These are phyloP conservation scores for Aspergillus spinulosporus DNA, from an alignment of 2,329 filamentous ascomycete genomes.

Conservation along the genomic window DNA sequence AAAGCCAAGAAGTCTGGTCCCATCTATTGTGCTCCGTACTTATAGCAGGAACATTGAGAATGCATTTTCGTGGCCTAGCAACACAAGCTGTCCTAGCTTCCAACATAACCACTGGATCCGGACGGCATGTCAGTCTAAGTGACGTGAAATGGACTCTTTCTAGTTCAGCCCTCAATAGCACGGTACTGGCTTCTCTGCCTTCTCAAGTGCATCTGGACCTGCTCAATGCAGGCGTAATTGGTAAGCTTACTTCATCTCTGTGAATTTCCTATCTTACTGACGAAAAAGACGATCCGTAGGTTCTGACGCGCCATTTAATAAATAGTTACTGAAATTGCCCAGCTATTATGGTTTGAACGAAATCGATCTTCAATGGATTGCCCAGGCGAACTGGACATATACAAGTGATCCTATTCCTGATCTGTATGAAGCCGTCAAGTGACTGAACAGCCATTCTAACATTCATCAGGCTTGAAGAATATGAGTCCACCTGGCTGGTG, in stretches of 20 bases:
- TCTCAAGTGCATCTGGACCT: conserved; percentile 63
- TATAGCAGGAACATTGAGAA: conserved; percentile 9
- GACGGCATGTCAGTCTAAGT: conserved; percentile 44
- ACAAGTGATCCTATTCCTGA: conserved; percentile 48
- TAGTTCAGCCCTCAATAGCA: conserved; percentile 51
- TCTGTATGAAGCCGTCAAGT: conserved; percentile 33
- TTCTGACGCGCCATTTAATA: conserved; percentile 4
- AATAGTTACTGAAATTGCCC: conserved; percentile 4
- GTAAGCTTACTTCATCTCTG: conserved; percentile 36
- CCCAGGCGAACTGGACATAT: conserved; percentile 63
- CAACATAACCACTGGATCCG: conserved; percentile 15
- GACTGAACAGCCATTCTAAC: not conserved
- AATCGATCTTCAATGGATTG: conserved; percentile 62
- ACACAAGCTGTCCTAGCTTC: conserved; percentile 23
- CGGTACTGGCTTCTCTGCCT: conserved; percentile 56
- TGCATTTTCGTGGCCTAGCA: conserved; percentile 22
- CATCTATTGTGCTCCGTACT: not conserved
- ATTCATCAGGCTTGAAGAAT: conserved; percentile 29
- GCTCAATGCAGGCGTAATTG: conserved; percentile 54
- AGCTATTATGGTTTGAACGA: conserved; percentile 59
- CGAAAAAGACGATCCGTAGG: conserved; percentile 37
- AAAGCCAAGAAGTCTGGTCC: not conserved
- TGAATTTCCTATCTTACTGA: not conserved
- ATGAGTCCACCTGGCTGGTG: conserved; percentile 53
- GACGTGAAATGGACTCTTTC: conserved; percentile 48